Conservation (phyloP, 768 basidiomycete species). For the Tulasnella sp. region DNA sequence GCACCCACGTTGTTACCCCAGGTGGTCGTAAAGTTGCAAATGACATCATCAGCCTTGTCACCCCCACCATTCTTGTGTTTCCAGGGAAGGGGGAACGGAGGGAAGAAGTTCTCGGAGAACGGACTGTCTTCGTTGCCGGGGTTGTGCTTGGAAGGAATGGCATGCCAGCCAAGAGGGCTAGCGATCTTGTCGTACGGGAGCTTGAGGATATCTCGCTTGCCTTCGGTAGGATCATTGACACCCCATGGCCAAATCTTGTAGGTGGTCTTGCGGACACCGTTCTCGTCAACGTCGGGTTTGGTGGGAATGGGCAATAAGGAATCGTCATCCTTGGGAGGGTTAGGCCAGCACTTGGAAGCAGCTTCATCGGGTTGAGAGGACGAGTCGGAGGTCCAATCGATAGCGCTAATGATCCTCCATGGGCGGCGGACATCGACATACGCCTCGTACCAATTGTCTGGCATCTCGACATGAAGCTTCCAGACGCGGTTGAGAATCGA, state of each 20-base stretch:
- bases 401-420: conserved; percentile 72
- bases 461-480: conserved; percentile 90
- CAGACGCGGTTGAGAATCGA: conserved; percentile 59
- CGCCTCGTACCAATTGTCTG: conserved; percentile 93
- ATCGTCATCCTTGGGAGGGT: not conserved
- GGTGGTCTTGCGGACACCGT: not conserved
- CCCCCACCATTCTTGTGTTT: conserved; percentile 19
- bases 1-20: conserved; percentile 67
- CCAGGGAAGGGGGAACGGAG: conserved; percentile 19
- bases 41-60: conserved; percentile 19
- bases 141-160: conserved; percentile 59
- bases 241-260: conserved; percentile 76
- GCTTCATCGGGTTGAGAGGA: conserved; percentile 20
- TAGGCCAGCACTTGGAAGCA: not conserved
- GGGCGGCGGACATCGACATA: conserved; percentile 63
- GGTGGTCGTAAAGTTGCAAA: conserved; percentile 60
- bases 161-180: conserved; percentile 86
- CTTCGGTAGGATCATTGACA: conserved; percentile 69
- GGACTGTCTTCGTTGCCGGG: conserved; percentile 33
- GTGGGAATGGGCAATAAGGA: conserved; percentile 25
- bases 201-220: conserved; percentile 43
- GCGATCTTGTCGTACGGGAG: conserved; percentile 67
- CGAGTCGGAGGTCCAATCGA: conserved; percentile 89
- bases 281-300: conserved; percentile 21
- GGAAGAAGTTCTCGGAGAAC: not conserved